Percentiles rank a stretch among this genome's conserved stretches.
These are phyloP conservation scores for Miscanthus sacchariflorus DNA, from an alignment of 202 grass and related monocot species.

Conservation along the genomic window DNA sequence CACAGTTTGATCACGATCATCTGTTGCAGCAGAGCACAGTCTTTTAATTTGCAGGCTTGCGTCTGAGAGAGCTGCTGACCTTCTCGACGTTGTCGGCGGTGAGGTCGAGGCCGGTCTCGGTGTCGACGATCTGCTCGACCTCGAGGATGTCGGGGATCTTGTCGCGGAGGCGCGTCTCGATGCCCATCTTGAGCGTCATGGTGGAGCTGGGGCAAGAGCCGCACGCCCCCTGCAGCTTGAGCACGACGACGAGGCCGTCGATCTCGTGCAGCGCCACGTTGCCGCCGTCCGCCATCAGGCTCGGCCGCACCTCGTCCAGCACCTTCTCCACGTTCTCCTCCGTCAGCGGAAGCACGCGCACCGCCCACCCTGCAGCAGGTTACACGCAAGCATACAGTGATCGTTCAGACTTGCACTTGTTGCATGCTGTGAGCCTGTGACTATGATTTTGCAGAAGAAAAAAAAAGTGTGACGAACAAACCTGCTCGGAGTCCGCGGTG, in stretches of 20 bases:
- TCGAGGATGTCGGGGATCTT: conserved; percentile 91
- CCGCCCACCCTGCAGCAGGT: conserved; percentile 53
- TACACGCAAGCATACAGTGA: background rate
- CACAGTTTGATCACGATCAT: background rate
- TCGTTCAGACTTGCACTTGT: background rate
- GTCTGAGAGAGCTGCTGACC: conserved; percentile 38
- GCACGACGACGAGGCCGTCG: conserved; percentile 85
- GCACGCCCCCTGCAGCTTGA: conserved; percentile 91
- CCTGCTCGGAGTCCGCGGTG: too few species aligned
- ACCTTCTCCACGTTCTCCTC: conserved; percentile 96
- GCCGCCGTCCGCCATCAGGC: conserved; percentile 91
- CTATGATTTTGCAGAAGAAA: background rate
- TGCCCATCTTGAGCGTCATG: conserved; percentile 99
- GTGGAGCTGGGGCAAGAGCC: conserved; percentile 98
- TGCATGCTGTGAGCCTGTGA: background rate
- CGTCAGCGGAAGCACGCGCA: conserved; percentile 76
- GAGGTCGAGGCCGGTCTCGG: conserved; percentile 95
- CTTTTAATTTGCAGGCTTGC: background rate
- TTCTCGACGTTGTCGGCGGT: conserved; percentile 85
- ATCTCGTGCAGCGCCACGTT: conserved; percentile 97
- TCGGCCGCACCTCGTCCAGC: conserved; percentile 83
- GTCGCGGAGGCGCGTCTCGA: conserved; percentile 89
- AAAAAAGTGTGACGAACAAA: background rate
- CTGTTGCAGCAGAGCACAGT: too few species aligned
- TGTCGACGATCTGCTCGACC: conserved; percentile 90